Base-by-base conservation (phyloP, 1,284 basidiomycete species). In the Tilletiopsis washingtonensis region DNA sequence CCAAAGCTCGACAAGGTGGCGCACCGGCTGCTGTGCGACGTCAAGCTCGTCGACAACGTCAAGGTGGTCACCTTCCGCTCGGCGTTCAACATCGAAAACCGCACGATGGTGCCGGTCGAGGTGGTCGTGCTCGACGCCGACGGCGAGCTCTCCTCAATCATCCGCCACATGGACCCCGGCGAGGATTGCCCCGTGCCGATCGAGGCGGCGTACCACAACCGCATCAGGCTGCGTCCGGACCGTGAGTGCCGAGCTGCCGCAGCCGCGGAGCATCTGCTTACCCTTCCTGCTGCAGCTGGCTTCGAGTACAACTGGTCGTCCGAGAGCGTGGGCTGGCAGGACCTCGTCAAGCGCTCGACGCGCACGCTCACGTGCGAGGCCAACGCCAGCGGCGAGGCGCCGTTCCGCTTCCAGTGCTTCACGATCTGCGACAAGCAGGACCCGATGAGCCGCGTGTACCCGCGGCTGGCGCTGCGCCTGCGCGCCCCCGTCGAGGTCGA, bases 401-500 rank as follows among this genome's bases (percentile, higher is more conserved):
- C 91, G 1, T 98, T 98, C 79, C 84, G 90, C 38, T 91, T 98
- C 78, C 93, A 97, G 71, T 86, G 86, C 12, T 94, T 86, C 79
- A 86, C 88, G 2, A 82, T 89, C 56, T 86, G 83, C 48, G 86
- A 94, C 68, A 73, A 77, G 9, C 80, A 80, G 47, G 86, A 90
- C 60, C 76, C 81, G 4, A 74, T 77, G 25, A 69, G 54, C 36
- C 54, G 69, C 3, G 53, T 52, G 79, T 87, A 86, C 62, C 93
- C 93, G 0, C 84, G 84, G 69, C 81, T 97, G 53, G 84, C 82
- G 43, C 77, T 99, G 37, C 84, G 83, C 49, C 80, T 99, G 47
- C 84, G 91, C n/a, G 90, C 94, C 7, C 94, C 94, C 0, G 81
- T 98, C 32, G 94, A 99, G 70, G 77, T 99, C 9, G 94, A 99